Evolutionary conservation across 805 yeast genomes (phyloP).

Genomic region (Huiozyma sinensis): DNA sequence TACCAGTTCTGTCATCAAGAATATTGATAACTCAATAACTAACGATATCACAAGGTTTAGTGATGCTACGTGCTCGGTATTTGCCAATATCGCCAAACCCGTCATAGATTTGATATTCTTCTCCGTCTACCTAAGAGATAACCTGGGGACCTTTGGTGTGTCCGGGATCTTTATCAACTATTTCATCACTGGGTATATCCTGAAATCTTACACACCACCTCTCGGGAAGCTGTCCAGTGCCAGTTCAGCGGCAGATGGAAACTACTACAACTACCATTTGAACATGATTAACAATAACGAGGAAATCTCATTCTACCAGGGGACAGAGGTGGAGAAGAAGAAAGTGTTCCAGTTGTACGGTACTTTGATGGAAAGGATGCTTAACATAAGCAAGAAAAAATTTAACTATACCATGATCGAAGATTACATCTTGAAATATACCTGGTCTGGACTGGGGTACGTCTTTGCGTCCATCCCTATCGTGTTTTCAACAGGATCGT

Average conservation of each 20-base stretch:
- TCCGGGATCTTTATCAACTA: conserved; percentile 74
- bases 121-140: conserved; percentile 71
- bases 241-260: conserved; percentile 76
- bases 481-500: conserved; percentile 41
- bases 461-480: conserved; percentile 85
- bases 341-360: conserved; percentile 53
- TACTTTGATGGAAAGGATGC: conserved; percentile 44
- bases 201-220: conserved; percentile 70
- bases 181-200: conserved; percentile 62
- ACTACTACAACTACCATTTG: conserved; percentile 76
- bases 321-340: conserved; percentile 63
- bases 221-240: conserved; percentile 67
- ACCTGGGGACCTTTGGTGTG: conserved; percentile 79
- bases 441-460: conserved; percentile 96
- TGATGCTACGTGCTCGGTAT: conserved; percentile 69
- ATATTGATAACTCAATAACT: conserved; percentile 72
- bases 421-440: conserved; percentile 77
- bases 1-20: conserved; percentile 38
- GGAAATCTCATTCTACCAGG: conserved; percentile 90
- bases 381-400: conserved; percentile 44
- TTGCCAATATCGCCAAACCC: conserved; percentile 87
- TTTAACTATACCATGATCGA: conserved; percentile 66
- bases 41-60: conserved; percentile 75
- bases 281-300: conserved; percentile 82
- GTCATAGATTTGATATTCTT: conserved; percentile 76